Evolutionary conservation across 2,329 filamentous ascomycete species (phyloP), one percentile per base, ranked within the genome.

Genomic region (Monosporascus sp.): DNA sequence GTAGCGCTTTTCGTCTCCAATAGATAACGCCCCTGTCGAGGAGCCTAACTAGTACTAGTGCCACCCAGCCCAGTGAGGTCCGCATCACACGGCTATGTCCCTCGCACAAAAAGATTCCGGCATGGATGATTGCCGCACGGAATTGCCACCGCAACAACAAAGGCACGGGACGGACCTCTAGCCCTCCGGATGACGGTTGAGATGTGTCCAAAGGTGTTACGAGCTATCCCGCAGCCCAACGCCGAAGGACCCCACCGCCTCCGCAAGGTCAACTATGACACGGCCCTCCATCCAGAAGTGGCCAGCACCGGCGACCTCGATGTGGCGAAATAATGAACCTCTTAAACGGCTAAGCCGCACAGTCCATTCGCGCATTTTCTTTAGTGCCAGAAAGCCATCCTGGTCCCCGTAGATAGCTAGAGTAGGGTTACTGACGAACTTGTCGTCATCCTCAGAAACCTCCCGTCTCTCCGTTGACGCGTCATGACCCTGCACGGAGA

Each of bases 341-440:
- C 69, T 65, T 40, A 60, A 61, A 14, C 68, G 66, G 19, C 70
- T 67, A 45, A 92, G 70, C 55, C 74, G 77, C 41, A 73, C 71
- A 9, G 76, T 75, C 92, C 92, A 96, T 1, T 75, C 71, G 11
- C 80, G 78, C 60, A 92, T 74, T 67, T 82, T 88, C 54, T 77
- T 79, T 3, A 74, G 75, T 1, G 85, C 80, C 1, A 89, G 85
- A 59, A 97, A 95, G 0, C 78, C 72, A 68, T 97, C 92, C 4
- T 80, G 75, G 49, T 86, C 82, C 1, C 92, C 93, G 64, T 86
- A 96, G 0, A 96, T 70, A 0, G 83, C 85, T 37, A 96, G 68
- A 0, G 87, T 87, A 1, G 78, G 76, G 61, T 85, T 78, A 2
- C 71, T 67, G 1, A 81, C 70, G 48, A 89, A 72, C 63, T 87